A percentile compares a stretch with the other conserved stretches of the same genome.
These are phyloP conservation scores for Laguncularia racemosa DNA, from an alignment of 345 rosid species.

Conservation along the genomic window DNA sequence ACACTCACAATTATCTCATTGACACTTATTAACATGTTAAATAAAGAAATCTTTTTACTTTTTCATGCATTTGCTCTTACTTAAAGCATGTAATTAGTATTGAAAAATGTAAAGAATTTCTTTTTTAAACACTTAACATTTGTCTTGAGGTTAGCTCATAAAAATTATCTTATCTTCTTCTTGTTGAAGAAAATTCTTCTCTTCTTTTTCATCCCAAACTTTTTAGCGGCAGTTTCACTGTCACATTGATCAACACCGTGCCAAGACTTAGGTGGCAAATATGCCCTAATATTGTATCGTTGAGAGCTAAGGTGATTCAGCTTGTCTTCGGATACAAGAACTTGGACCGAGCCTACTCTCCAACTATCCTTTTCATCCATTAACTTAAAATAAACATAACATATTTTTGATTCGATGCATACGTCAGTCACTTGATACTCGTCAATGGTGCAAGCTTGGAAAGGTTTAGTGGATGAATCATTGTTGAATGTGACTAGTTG, in stretches of 20 bases:
- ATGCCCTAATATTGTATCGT: slow-evolving; percentile 33
- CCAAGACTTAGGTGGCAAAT: slow-evolving; percentile 40
- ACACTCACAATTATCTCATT: too few relatives aligned
- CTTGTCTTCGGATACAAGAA: slow-evolving; percentile 18
- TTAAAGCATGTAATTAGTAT: too few relatives aligned
- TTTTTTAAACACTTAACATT: too few relatives aligned
- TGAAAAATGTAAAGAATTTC: too few relatives aligned
- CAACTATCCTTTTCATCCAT: slow-evolving; percentile 33
- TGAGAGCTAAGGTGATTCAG: slow-evolving; percentile 24
- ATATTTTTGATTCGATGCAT: slow-evolving; percentile 32
- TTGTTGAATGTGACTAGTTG: slow-evolving; percentile 29
- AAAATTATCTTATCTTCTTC: neutral
- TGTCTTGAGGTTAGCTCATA: too few relatives aligned
- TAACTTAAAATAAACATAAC: slow-evolving; percentile 37
- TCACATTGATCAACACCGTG: slow-evolving; percentile 42
- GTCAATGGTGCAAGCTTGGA: slow-evolving; percentile 42
- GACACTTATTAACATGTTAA: too few relatives aligned
- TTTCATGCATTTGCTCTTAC: too few relatives aligned
- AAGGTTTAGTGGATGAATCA: slow-evolving; percentile 28
- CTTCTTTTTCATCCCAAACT: slow-evolving; percentile 31
- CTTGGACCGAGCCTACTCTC: slow-evolving; percentile 41
- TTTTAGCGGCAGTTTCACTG: slow-evolving; percentile 11
- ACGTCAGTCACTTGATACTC: slow-evolving; percentile 29
- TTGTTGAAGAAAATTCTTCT: slow-evolving; percentile 20
- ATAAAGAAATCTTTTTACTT: too few relatives aligned